phyloP scores from a whole-genome alignment of 2,329 filamentous ascomycete genomes.

The Rutstroemia sp. region DNA sequence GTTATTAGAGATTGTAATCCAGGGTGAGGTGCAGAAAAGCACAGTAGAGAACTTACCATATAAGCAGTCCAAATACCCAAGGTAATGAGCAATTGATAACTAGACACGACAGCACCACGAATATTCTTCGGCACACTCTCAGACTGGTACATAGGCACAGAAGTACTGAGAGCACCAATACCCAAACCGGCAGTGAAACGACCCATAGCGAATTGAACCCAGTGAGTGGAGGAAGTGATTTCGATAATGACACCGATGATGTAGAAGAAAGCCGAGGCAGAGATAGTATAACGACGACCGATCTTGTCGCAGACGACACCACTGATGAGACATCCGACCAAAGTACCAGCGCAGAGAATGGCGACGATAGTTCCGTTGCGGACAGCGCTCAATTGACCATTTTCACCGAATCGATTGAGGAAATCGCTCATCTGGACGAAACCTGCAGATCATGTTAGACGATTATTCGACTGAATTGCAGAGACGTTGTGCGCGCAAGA shows the following conservation, averaged over 20 bases:
- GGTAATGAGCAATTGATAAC: slow-evolving; percentile 64
- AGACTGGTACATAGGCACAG: slow-evolving; percentile 62
- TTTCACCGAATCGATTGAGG: slow-evolving; percentile 43
- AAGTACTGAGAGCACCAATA: slow-evolving; percentile 56
- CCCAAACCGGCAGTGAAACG: slow-evolving; percentile 59
- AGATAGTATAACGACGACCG: slow-evolving; percentile 55
- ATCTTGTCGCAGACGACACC: slow-evolving; percentile 55
- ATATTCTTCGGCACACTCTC: slow-evolving; percentile 59
- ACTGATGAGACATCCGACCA: slow-evolving; percentile 50
- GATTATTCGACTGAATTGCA: background rate
- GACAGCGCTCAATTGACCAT: slow-evolving; percentile 44
- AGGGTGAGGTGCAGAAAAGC: background rate
- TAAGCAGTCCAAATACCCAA: slow-evolving; percentile 56
- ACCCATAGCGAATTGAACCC: slow-evolving; percentile 60
- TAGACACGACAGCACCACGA: slow-evolving; percentile 54
- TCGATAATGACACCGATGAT: slow-evolving; percentile 58
- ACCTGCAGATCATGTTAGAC: slow-evolving; percentile 39
- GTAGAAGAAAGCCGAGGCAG: slow-evolving; percentile 50
- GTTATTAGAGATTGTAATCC: slow-evolving; percentile 29
- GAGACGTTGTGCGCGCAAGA: background rate
- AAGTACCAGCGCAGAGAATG: slow-evolving; percentile 52
- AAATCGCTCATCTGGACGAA: slow-evolving; percentile 56
- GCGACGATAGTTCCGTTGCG: slow-evolving; percentile 56
- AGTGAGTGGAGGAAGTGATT: slow-evolving; percentile 46
- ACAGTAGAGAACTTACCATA: slow-evolving; percentile 33